Evolutionary conservation across 805 yeast genomes (phyloP).

Genomic region (Limtongia smithiae): DNA sequence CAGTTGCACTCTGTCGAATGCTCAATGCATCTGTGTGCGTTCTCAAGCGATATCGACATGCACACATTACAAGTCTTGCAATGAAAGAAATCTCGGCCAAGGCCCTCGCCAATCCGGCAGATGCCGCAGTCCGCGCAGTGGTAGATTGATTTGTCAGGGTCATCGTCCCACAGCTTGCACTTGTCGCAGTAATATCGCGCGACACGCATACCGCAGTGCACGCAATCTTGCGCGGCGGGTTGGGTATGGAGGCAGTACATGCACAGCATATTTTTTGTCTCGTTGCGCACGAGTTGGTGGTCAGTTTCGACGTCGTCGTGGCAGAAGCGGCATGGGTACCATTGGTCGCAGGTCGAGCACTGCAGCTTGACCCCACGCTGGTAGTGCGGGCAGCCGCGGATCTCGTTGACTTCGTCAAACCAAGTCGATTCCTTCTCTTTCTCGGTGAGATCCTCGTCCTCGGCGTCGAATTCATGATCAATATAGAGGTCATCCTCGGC

Average conservation of each 20-base stretch:
- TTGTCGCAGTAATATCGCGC: constrained; percentile 73
- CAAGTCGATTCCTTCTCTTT: constrained; percentile 18
- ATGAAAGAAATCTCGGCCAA: constrained; percentile 86
- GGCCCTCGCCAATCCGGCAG: constrained; percentile 83
- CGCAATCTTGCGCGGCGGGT: constrained; percentile 65
- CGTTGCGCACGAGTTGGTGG: constrained; percentile 57
- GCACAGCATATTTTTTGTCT: constrained; percentile 69
- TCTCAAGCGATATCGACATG: constrained; percentile 69
- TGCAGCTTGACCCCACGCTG: constrained; percentile 78
- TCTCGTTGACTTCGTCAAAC: constrained; percentile 39
- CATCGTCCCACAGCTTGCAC: constrained; percentile 82
- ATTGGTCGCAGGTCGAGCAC: constrained; percentile 67
- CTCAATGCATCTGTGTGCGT: constrained; percentile 78
- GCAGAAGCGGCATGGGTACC: constrained; percentile 82
- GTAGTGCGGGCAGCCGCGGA: constrained; percentile 78
- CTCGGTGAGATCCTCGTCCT: constrained; percentile 4
- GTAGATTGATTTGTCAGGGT: constrained; percentile 69
- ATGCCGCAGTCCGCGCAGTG: constrained; percentile 93
- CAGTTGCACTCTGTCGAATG: constrained; percentile 87
- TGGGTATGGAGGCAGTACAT: constrained; percentile 78
- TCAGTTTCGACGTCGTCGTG: constrained; percentile 53
- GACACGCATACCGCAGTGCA: constrained; percentile 60
- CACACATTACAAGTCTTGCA: constrained; percentile 89
- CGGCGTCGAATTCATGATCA: constrained; percentile 10
- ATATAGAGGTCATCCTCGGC: constrained; percentile 34